Evolutionary conservation across 2,329 filamentous ascomycete species (phyloP), one percentile per base, ranked within the genome.

Genomic region (Cordyceps militaris): DNA sequence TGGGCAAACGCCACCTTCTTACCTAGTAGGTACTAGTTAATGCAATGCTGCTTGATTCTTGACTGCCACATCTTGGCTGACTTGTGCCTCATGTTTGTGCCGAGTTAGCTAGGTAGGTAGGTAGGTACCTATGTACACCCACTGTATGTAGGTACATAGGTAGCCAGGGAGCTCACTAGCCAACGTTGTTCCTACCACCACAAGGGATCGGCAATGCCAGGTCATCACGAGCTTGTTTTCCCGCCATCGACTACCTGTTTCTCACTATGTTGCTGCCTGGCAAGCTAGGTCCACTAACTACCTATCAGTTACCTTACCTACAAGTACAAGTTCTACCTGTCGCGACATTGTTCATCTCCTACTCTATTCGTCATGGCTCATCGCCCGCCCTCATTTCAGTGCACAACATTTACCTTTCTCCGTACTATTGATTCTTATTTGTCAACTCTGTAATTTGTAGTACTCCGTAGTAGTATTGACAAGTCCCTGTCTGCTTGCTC

Each of bases 191-290:
- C 2, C 4, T 40, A 46, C 11, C 23, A 19, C 23, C 19, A 34
- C 53, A 24, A 34, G 53, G 42, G 30, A 49, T 56, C 54, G 54
- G 54, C 54, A 49, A 44, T 16, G 19, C 32, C 34, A 49, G 24
- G 34, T 42, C 26, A 34, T 56, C 54, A 56, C 54, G 54, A 56
- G 54, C 54, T 42, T 56, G 8, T 42, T 56, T 43, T 56, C 34
- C 54, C 36, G 36, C 44, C 19, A 38, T 44, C 42, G 13, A 24
- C 30, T 46, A n/a, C 28, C 10, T 6, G 28, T 32, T 4, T 10
- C n/a, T 40, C 16, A n/a, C 36, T 42, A 42, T 8, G 4, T 7
- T 23, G 28, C 32, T 9, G 23, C n/a, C n/a, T n/a, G n/a, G n/a
- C n/a, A n/a, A n/a, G n/a, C n/a, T n/a, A n/a, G n/a, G n/a, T n/a